A percentile compares a stretch with the other conserved stretches of the same genome.
Conservation (phyloP, 1,284 basidiomycete species). For the Fomitopsis pinicola region DNA sequence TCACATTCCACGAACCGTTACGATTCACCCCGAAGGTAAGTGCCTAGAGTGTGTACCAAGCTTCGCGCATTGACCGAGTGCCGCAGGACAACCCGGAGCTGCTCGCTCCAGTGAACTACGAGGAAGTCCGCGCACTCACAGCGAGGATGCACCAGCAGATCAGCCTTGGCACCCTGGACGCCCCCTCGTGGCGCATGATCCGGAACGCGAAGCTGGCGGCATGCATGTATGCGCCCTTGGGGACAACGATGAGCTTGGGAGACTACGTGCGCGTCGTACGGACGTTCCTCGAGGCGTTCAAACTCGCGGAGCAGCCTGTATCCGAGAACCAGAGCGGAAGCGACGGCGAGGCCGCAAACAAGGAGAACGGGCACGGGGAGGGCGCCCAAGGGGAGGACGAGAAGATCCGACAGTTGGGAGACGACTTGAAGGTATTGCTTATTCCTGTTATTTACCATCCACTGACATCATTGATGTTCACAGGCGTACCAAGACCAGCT, state of each 20-base stretch:
- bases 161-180: slow-evolving; percentile 71
- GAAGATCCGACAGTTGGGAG: slow-evolving; percentile 38
- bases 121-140: slow-evolving; percentile 58
- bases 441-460: neutral
- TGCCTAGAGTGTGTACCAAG: neutral
- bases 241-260: slow-evolving; percentile 76
- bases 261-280: slow-evolving; percentile 75
- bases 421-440: slow-evolving; percentile 57
- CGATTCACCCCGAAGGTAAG: slow-evolving; percentile 58
- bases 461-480: neutral
- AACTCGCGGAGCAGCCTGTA: slow-evolving; percentile 31
- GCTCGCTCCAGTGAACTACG: slow-evolving; percentile 60
- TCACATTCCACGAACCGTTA: slow-evolving; percentile 77
- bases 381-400: slow-evolving; percentile 25
- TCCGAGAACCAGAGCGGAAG: slow-evolving; percentile 14
- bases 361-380: slow-evolving; percentile 18
- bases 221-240: slow-evolving; percentile 77
- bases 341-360: slow-evolving; percentile 22
- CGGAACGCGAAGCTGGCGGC: slow-evolving; percentile 72
- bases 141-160: slow-evolving; percentile 62
- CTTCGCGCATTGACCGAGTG: neutral
- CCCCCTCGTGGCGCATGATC: slow-evolving; percentile 78
- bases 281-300: slow-evolving; percentile 74
- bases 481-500: slow-evolving; percentile 75
- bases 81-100: slow-evolving; percentile 64